Percentiles rank a stretch among this genome's conserved stretches.
phyloP scores from a whole-genome alignment of 345 rosid species.

The Rhizophora apiculata region DNA sequence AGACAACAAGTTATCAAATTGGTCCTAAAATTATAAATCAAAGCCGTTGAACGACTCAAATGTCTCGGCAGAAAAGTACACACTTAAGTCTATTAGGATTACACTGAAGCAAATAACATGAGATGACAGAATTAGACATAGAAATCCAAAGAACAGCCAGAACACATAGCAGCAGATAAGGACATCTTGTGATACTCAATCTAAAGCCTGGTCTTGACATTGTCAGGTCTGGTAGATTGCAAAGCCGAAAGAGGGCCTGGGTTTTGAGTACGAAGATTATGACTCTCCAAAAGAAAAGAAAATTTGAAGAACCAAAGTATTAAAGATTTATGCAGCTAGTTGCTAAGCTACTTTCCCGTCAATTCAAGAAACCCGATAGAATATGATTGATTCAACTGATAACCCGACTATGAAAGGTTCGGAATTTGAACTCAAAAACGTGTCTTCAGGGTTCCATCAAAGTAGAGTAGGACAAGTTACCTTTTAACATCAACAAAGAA shows the following conservation, averaged over 20 bases:
- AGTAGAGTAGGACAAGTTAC: background rate
- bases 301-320: no score
- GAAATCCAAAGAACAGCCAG: conserved; percentile 7
- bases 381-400: no score
- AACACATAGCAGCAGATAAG: conserved; percentile 33
- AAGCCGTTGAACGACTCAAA: background rate
- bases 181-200: conserved; percentile 10
- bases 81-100: background rate
- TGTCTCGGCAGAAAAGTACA: background rate
- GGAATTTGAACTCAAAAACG: background rate
- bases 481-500: background rate
- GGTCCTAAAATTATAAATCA: background rate
- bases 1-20: background rate
- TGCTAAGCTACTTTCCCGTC: no score
- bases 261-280: background rate
- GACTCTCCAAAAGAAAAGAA: background rate
- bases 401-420: no score
- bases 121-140: background rate
- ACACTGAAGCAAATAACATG: background rate
- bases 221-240: conserved; percentile 16
- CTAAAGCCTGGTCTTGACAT: conserved; percentile 17
- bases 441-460: background rate
- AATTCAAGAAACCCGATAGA: no score
- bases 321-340: no score
- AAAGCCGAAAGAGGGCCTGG: conserved; percentile 29